A percentile compares a stretch with the other conserved stretches of the same genome.
Conservation (phyloP, 345 rosid species). For the Balakata baccata region DNA sequence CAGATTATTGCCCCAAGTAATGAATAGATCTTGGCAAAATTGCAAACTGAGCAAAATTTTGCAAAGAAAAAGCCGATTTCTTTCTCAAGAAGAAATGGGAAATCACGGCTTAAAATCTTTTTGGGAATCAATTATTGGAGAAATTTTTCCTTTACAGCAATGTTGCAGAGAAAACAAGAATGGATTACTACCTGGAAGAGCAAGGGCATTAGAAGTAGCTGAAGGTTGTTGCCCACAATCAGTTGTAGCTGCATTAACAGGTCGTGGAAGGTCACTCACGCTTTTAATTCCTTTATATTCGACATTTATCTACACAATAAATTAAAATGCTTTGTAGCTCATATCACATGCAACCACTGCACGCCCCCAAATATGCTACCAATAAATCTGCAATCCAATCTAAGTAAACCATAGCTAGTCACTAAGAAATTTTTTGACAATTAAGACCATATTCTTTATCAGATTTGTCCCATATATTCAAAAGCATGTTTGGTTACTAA, state of each 20-base stretch:
- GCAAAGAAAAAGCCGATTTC: too few species aligned
- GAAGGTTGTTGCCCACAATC: constrained; percentile 33
- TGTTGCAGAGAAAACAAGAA: not conserved
- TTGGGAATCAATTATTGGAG: too few species aligned
- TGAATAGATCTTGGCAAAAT: too few species aligned
- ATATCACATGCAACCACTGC: not conserved
- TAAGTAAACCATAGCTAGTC: not conserved
- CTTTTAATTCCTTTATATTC: constrained; percentile 60
- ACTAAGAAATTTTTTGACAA: not conserved
- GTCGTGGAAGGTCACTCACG: constrained; percentile 40
- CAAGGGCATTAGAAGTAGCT: constrained; percentile 52
- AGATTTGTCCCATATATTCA: not conserved
- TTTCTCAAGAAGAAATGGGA: too few species aligned
- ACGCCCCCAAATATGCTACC: not conserved
- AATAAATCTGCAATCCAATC: not conserved
- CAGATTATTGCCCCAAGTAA: too few species aligned
- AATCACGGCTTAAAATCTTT: too few species aligned
- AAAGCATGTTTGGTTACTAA: too few species aligned
- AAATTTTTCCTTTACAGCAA: not conserved
- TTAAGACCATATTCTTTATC: not conserved
- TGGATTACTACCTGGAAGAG: constrained; percentile 59
- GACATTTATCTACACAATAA: constrained; percentile 44
- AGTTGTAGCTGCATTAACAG: constrained; percentile 27
- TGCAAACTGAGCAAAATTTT: too few species aligned
- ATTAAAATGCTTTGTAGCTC: not conserved